Conservation (phyloP, 768 basidiomycete species). For the Myochromella boudieri region DNA sequence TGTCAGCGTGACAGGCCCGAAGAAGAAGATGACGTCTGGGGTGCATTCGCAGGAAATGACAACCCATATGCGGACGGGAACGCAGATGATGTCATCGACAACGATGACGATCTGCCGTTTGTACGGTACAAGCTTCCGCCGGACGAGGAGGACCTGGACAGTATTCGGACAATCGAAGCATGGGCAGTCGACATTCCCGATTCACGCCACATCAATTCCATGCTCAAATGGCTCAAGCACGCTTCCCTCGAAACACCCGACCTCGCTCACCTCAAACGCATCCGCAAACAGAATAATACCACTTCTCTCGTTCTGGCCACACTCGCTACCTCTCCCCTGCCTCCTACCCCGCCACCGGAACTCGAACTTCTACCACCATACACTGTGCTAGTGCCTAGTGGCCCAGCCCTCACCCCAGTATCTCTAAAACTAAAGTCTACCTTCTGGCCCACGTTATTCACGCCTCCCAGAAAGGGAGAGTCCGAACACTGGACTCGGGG, state of each 20-base stretch:
- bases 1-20: background rate
- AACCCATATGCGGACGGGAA: constrained; percentile 36
- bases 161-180: constrained; percentile 63
- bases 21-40: constrained; percentile 24
- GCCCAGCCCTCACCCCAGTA: constrained; percentile 63
- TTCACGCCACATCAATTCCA: constrained; percentile 51
- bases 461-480: constrained; percentile 69
- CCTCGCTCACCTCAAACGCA: constrained; percentile 75
- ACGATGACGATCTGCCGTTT: constrained; percentile 67
- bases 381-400: constrained; percentile 58
- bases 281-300: constrained; percentile 51
- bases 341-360: constrained; percentile 51
- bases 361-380: constrained; percentile 54
- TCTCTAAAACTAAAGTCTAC: constrained; percentile 66
- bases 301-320: constrained; percentile 59
- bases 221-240: constrained; percentile 77
- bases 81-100: constrained; percentile 46
- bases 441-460: constrained; percentile 86
- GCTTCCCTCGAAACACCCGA: constrained; percentile 58
- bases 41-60: constrained; percentile 9
- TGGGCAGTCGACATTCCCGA: constrained; percentile 80
- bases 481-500: constrained; percentile 64
- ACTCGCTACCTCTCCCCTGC: constrained; percentile 37
- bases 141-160: constrained; percentile 61
- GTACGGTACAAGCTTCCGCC: constrained; percentile 55